Conservation (phyloP, 2,329 filamentous ascomycete species). For the Verticillium albo-atrum region DNA sequence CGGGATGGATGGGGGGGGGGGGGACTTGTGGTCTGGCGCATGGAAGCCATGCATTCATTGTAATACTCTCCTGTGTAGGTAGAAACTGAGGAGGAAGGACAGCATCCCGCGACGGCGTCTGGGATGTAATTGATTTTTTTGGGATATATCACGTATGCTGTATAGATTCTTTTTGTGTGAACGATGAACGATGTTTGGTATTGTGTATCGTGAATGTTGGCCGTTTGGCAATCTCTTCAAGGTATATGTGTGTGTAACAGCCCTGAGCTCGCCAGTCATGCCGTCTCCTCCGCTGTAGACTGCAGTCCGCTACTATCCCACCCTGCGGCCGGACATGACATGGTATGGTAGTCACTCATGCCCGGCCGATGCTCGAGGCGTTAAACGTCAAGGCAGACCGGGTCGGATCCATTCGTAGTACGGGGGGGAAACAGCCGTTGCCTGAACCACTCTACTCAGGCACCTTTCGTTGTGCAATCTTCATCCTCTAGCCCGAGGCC, state of each 20-base stretch:
- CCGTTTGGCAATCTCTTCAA: background rate
- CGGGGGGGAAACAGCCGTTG: background rate
- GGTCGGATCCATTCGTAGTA: background rate
- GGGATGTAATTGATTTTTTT: background rate
- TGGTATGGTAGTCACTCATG: background rate
- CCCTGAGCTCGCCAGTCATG: background rate
- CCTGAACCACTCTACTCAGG: background rate
- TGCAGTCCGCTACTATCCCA: background rate
- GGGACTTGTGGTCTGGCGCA: background rate
- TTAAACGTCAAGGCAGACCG: background rate
- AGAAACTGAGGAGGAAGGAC: background rate
- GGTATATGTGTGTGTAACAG: background rate
- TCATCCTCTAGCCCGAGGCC: background rate
- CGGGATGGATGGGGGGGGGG: background rate
- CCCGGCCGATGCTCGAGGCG: background rate
- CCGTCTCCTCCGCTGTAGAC: background rate
- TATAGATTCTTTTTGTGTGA: background rate
- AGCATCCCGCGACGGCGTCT: background rate
- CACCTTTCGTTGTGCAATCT: background rate
- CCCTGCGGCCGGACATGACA: background rate
- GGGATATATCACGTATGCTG: background rate
- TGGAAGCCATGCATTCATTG: constrained; percentile 1
- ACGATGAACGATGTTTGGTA: background rate
- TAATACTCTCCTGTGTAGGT: constrained; percentile 3
- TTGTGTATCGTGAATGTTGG: background rate